Evolutionary conservation across 768 basidiomycete genomes (phyloP).

Genomic region (Kondoa malvinella): DNA sequence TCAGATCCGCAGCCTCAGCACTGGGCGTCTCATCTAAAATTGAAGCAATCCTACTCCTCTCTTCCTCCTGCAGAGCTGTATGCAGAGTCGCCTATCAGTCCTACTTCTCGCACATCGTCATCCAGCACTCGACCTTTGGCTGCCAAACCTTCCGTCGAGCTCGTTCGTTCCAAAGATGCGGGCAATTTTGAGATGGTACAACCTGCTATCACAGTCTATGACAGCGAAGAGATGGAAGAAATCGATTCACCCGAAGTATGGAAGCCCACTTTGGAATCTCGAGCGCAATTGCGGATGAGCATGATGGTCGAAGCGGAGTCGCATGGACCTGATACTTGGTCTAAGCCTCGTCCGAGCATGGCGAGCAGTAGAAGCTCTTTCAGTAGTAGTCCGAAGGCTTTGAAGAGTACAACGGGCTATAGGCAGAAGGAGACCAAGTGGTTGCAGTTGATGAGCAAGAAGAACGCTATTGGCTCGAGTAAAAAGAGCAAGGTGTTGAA

Average conservation of each 20-base stretch:
- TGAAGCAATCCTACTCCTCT: no score
- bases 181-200: background rate
- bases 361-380: background rate
- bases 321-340: background rate
- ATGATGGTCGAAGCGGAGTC: background rate
- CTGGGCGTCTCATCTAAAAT: no score
- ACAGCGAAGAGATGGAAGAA: background rate
- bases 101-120: background rate
- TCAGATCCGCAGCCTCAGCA: no score
- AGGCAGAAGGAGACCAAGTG: constrained; percentile 9
- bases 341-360: background rate
- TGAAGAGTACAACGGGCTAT: background rate
- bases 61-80: no score
- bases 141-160: background rate
- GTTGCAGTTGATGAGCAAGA: constrained; percentile 7
- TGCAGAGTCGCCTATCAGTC: background rate
- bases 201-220: background rate
- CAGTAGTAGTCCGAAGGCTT: background rate
- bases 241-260: background rate
- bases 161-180: background rate
- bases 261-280: background rate
- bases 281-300: background rate
- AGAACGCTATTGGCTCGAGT: constrained; percentile 2
- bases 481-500: background rate
- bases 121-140: background rate